Evolutionary conservation across 768 basidiomycete species (phyloP), one percentile per base, ranked within the genome.

Genomic region (Punctularia strigosozonata): DNA sequence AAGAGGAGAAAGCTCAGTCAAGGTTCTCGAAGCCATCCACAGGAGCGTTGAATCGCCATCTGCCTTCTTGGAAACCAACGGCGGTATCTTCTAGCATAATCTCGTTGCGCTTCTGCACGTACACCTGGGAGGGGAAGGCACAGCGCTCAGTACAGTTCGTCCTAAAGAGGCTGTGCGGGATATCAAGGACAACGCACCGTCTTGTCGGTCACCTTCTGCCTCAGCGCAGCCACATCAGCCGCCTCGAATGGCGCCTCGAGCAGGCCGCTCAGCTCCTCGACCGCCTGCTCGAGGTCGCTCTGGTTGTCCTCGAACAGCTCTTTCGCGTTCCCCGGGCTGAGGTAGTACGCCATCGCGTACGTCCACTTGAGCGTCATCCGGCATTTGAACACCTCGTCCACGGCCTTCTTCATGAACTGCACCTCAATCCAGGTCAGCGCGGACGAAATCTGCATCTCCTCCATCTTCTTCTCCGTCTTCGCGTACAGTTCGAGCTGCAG

Each of bases 391-490:
- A 87, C 75, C 56, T 83, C 82, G 53, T 97, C 95, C 4, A 97
- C 92, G 1, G 95, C 95, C 60, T 92, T 92, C 69, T 90, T 91
- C 73, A 95, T 92, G 61, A 99, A 99, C 62, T 98, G 94, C 22
- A 80, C 91, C 61, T 99, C 92, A 48, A 99, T 99, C 95, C 95
- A 99, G 2, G 90, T 91, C 26, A 99, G 63, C 40, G 78, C 71
- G 2, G 88, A 90, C 8, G 80, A 81, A 46, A 90, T 73, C 65
- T 98, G 95, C 83, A 98, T 94, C 62, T 95, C 90, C 60, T 97
- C 91, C 95, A 99, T 99, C 78, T 97, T 97, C 75, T 94, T 91
- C 72, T 99, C 92, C 10, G 94, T 97, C 66, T 91, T 91, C 40
- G 71, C 71, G 58, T 92, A 94, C 30, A 98, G 66, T 46, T 97